These are phyloP conservation scores for Suillus hirtellus DNA, from an alignment of 768 basidiomycete species.

Conservation along the genomic window DNA sequence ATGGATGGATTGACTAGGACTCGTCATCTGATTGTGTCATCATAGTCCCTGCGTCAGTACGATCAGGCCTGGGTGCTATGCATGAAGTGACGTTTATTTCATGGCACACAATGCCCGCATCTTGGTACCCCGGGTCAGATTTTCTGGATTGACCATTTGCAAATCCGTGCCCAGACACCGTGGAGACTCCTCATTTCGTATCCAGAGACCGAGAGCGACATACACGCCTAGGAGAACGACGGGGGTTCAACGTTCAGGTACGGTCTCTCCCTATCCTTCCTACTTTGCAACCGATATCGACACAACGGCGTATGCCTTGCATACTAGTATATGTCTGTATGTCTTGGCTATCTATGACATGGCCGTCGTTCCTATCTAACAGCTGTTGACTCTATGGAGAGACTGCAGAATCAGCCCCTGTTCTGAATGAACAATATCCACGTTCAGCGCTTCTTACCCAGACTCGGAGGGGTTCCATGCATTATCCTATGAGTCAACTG, in stretches of 20 bases:
- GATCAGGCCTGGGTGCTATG: not conserved
- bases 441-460: not conserved
- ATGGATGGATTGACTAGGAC: not conserved
- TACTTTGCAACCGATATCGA: not conserved
- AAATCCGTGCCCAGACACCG: not conserved
- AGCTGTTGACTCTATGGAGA: not conserved
- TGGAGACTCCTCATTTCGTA: not conserved
- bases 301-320: not conserved
- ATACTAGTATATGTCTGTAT: not conserved
- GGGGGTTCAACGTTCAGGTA: conserved; percentile 57
- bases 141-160: not conserved
- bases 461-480: not conserved
- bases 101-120: not conserved
- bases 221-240: not conserved
- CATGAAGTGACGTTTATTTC: not conserved
- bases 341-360: not conserved
- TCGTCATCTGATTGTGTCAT: not conserved
- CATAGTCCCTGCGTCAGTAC: not conserved
- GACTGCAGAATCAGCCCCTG: not conserved
- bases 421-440: not conserved
- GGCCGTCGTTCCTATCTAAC: not conserved
- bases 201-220: not conserved
- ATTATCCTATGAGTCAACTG: not conserved
- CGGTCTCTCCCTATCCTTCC: conserved; percentile 24
- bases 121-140: not conserved